Base-by-base conservation (phyloP, 2,329 filamentous ascomycete genomes). In the Scytalidium lignicola region DNA sequence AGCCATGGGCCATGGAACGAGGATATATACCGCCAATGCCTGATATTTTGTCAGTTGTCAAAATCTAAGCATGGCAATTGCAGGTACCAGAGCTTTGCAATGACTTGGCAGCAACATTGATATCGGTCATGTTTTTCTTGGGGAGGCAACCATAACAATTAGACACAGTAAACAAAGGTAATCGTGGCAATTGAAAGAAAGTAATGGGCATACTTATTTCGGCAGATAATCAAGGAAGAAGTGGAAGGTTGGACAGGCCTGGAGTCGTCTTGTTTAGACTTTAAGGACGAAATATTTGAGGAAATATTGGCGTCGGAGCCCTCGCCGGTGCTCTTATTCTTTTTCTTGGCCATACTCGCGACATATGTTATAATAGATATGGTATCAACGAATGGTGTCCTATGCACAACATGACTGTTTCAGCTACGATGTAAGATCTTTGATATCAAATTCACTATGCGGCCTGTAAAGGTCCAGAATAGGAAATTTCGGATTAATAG, bases 1-100 rank as follows among this genome's bases (percentile, higher is more conserved):
- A 91, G 79, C 89, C 89, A 93, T 57, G 87, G 83, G 20, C 88
- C 89, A 63, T 91, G 85, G 62, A 88, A 93, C 22, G 84, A 86
- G 19, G 87, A 90, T 51, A 93, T 90, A 66, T 90, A 89, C 55
- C 83, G 80, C 88, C 88, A 92, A 70, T 92, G 87, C 66, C 88
- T 92, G 58, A 47, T 19, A 49, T 44, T 28, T 32, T 41, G 44
- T 54, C 48, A 59, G 48, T 41, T 40, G 26, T 41, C 22, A 13
- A 49, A 37, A 19, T 37, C 23, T 26, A 26, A 40, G 40, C 37
- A 50, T 50, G 23, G 17, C 41, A 21, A 48, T 42, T 55, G 45
- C 51, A 51, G 43, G 41, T 41, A 41, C 39, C n/a, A n/a, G n/a
- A 29, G 20, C 3, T 10, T 4, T 29, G 28, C 29, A 17, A 15